These are phyloP conservation scores for Aspergillus alliaceus DNA, from an alignment of 2,329 filamentous ascomycete genomes.

Conservation along the genomic window DNA sequence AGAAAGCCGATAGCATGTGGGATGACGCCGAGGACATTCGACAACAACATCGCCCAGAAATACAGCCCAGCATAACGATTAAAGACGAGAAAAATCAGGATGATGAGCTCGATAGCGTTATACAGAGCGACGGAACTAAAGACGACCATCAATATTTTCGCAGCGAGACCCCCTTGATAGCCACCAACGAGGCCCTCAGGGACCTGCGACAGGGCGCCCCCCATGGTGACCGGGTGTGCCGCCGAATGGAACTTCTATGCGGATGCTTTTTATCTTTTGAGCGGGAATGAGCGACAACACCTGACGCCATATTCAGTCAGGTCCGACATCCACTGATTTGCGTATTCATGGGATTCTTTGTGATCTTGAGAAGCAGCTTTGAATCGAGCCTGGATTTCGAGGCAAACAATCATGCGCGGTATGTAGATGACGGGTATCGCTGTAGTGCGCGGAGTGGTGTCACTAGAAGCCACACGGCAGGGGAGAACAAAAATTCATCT, in stretches of 20 bases:
- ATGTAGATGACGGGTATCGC: too few species aligned
- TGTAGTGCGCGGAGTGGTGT: too few species aligned
- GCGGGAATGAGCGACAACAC: not conserved
- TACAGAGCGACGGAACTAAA: constrained; percentile 43
- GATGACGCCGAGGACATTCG: constrained; percentile 36
- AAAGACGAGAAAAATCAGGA: constrained; percentile 40
- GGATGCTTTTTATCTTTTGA: not conserved
- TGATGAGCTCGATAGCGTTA: constrained; percentile 49
- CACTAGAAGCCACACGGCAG: too few species aligned
- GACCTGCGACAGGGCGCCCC: constrained; percentile 16
- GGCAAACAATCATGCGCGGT: too few species aligned
- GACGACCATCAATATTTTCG: constrained; percentile 32
- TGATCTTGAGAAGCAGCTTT: not conserved
- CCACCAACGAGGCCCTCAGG: constrained; percentile 32
- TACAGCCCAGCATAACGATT: constrained; percentile 39
- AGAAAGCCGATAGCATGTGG: constrained; percentile 42
- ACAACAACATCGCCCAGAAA: constrained; percentile 42
- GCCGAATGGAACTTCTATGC: not conserved
- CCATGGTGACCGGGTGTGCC: constrained; percentile 4
- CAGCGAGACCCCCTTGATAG: constrained; percentile 22
- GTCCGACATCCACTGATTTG: not conserved
- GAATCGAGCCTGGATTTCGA: not conserved
- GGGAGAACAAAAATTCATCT: not conserved
- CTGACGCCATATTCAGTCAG: not conserved
- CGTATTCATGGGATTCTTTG: not conserved